Base-by-base conservation (phyloP, 2,329 filamentous ascomycete species). In the Fusarium sp. region DNA sequence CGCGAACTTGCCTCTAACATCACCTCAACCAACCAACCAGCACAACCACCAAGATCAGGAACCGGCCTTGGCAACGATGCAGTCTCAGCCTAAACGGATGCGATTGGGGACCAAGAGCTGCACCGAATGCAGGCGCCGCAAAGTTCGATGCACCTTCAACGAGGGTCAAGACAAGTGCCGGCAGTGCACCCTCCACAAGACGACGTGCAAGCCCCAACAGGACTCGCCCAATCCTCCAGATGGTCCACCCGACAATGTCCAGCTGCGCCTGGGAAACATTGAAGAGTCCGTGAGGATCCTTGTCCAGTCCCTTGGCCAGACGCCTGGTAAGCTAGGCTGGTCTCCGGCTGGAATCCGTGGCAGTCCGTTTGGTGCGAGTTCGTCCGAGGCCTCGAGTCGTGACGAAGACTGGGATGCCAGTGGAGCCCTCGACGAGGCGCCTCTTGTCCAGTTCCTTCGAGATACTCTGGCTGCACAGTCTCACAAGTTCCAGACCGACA, bases 131-230 rank as follows among this genome's bases (percentile, higher is more conserved):
- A 81, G 83, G 41, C 81, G 84, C 39, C 82, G 85, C 53, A 87
- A 86, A 75, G 84, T 86, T 30, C 80, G 81, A 55, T 87, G 85
- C 73, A 81, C 83, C 54, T 84, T 79, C 60, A 43, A 76, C 77
- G 28, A 64, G 76, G n/a, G 78, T 79, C 39, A 81, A 78, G 52
- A 48, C 56, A 18, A 73, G 79, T 54, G 86, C 83, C 72, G 80
- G 79, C 31, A 82, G 81, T 87, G 85, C 75, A 79, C 79, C 52
- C 75, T 81, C 36, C 82, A 85, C 56, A 81, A 79, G 5, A 81
- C 80, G 31, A 72, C 76, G 48, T 87, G 85, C 74, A 78, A 82
- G 40, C 78, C 84, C 53, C 85, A 87, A 76, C 78, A 73, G 72
- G 8, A 11, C 37, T 46, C 12, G 4, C 8, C 48, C 15, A 39